phyloP scores from a whole-genome alignment of 345 rosid genomes.

The Limnanthes douglasii region DNA sequence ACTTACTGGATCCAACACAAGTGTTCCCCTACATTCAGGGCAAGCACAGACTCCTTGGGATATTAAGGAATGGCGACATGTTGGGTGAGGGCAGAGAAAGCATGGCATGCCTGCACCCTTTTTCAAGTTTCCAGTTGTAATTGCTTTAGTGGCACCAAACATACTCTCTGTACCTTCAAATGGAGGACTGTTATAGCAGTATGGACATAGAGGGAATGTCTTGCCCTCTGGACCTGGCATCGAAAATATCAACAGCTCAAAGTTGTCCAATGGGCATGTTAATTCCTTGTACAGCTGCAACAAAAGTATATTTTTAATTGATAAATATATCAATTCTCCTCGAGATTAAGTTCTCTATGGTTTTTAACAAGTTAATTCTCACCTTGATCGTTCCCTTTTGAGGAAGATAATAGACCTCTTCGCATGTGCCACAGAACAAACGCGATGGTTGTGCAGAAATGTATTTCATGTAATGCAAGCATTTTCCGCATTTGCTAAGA shows the following conservation, averaged over 20 bases:
- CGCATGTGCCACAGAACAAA: constrained; percentile 78
- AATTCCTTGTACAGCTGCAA: constrained; percentile 88
- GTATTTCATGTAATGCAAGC: constrained; percentile 90
- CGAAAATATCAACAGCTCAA: constrained; percentile 82
- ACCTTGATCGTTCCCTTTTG: constrained; percentile 91
- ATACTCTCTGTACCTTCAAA: constrained; percentile 70
- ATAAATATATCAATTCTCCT: constrained; percentile 2
- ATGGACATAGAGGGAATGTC: constrained; percentile 88
- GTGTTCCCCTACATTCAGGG: constrained; percentile 88
- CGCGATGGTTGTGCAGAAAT: constrained; percentile 72
- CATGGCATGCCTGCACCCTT: constrained; percentile 94
- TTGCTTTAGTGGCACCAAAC: constrained; percentile 28
- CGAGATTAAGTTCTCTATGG: no score
- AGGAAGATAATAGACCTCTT: constrained; percentile 94
- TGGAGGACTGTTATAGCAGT: constrained; percentile 88
- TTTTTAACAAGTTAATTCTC: neutral
- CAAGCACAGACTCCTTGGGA: constrained; percentile 95
- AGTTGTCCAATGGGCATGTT: constrained; percentile 83
- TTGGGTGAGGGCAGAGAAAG: constrained; percentile 84
- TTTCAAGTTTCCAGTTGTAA: constrained; percentile 29
- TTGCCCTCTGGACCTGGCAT: constrained; percentile 91
- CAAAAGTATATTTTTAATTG: constrained; percentile 4
- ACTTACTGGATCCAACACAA: constrained; percentile 71
- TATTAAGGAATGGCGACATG: constrained; percentile 68
- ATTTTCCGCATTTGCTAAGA: constrained; percentile 94